Conservation (phyloP, 2,329 filamentous ascomycete genomes). For the Periconia sp. region DNA sequence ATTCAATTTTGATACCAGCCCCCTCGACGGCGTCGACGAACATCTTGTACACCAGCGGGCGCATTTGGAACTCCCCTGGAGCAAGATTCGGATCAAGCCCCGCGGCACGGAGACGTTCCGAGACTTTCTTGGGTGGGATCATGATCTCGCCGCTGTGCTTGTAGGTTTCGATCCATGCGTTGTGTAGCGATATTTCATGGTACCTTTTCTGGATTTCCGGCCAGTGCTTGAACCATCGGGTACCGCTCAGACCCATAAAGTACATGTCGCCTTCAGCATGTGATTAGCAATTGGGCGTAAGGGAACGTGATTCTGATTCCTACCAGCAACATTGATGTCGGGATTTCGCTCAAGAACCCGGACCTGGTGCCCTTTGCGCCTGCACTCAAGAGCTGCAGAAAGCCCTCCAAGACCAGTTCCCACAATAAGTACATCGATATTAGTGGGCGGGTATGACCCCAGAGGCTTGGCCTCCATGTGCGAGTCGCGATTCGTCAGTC, state of each 20-base stretch:
- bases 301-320: conserved; percentile 8
- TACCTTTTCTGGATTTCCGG: conserved; percentile 56
- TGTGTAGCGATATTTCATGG: conserved; percentile 55
- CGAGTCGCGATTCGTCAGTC: conserved; percentile 51
- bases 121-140: conserved; percentile 52
- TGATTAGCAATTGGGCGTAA: conserved; percentile 7
- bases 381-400: conserved; percentile 42
- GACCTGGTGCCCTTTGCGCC: conserved; percentile 45
- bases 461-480: conserved; percentile 51
- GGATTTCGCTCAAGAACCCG: conserved; percentile 48
- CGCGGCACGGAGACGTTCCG: conserved; percentile 52
- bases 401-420: conserved; percentile 44
- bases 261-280: conserved; percentile 56
- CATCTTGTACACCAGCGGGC: conserved; percentile 59
- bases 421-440: conserved; percentile 45
- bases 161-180: conserved; percentile 59
- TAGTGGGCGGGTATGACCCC: conserved; percentile 52
- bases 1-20: conserved; percentile 47
- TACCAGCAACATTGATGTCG: conserved; percentile 56
- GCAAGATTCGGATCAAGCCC: conserved; percentile 52
- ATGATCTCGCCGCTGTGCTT: conserved; percentile 56
- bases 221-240: conserved; percentile 59
- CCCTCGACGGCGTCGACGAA: conserved; percentile 53
- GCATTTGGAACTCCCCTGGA: conserved; percentile 59
- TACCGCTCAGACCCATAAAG: conserved; percentile 61